Percentiles rank a stretch among this genome's conserved stretches.
Evolutionary conservation across 768 basidiomycete genomes (phyloP).

Genomic region (Lentinula lateritia): DNA sequence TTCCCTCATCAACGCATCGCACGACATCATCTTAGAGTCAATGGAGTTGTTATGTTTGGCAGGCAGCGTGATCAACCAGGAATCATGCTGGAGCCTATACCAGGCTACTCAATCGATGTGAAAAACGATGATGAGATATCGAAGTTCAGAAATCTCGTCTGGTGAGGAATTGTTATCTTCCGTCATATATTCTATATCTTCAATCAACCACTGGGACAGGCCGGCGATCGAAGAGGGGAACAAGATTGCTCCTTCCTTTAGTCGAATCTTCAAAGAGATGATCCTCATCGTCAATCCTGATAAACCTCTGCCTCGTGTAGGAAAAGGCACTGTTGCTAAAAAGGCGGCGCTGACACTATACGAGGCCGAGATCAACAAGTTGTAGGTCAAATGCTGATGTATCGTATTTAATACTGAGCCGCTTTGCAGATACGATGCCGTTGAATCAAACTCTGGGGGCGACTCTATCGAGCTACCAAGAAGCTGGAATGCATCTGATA

Average conservation of each 20-base stretch:
- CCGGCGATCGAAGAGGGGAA: conserved; percentile 37
- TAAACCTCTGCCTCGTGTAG: conserved; percentile 38
- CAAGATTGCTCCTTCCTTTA: conserved; percentile 29
- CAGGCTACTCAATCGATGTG: conserved; percentile 20
- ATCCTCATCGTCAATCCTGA: conserved; percentile 34
- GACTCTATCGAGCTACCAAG: conserved; percentile 14
- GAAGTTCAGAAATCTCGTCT: conserved; percentile 22
- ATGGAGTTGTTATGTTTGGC: conserved; percentile 35
- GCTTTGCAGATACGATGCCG: neutral
- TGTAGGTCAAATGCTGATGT: conserved; percentile 18
- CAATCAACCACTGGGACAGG: conserved; percentile 15
- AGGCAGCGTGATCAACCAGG: conserved; percentile 25
- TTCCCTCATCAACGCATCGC: conserved; percentile 5
- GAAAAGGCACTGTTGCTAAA: conserved; percentile 40
- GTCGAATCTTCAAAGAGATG: conserved; percentile 47
- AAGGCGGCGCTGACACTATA: conserved; percentile 34
- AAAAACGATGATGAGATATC: conserved; percentile 15
- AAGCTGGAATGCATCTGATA: conserved; percentile 5
- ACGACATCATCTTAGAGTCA: neutral
- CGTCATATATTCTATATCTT: conserved; percentile 10
- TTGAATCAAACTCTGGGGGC: neutral
- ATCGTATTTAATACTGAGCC: neutral
- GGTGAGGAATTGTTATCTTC: conserved; percentile 22
- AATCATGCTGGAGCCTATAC: conserved; percentile 23
- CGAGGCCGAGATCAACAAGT: conserved; percentile 30